Evolutionary conservation across 2,329 filamentous ascomycete species (phyloP), one percentile per base, ranked within the genome.

Genomic region (Phoma sp.): DNA sequence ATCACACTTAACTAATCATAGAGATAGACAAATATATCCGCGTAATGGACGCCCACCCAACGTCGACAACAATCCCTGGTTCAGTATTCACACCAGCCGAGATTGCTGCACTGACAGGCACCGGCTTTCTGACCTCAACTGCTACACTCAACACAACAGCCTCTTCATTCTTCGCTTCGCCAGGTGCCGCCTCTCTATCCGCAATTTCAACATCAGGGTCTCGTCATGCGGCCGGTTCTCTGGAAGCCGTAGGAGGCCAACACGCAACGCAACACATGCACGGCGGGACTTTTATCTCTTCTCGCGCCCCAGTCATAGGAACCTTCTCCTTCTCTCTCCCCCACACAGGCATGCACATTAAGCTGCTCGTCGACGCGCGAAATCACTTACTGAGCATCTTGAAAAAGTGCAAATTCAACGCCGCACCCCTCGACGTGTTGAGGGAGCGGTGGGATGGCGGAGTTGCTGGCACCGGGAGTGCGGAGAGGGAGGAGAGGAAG

Each of bases 401-500:
- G 23, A 84, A 83, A 68, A 74, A 77, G 30, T 84, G 83, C 11
- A 81, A 80, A 48, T 86, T 82, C 73, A 81, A 83, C 37, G 88
- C 91, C 74, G 83, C 82, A 26, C 85, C 88, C 1, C 81, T 88
- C 71, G 76, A 77, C 32, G 75, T 85, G 60, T 76, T 92, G 32
- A 79, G 80, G 32, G 88, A 92, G 72, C 82, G 86, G 43, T 92
- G 90, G 84, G 86, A 92, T 59, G 89, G 88, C 11, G 87, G 87
- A 4, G 74, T 84, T n/a, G 75, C 76, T 2, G 74, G 67, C 12
- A 77, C 80, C 17, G 74, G 67, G 11, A 77, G 80, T 17, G 80
- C 81, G 60, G 68, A 71, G 4, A 73, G 77, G 17, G 77, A 76
- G 25, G 71, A 76, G 53, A 78, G 78, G 15, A 85, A 83, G 73